phyloP scores from a whole-genome alignment of 2,329 filamentous ascomycete genomes.

The Cladosporium sp. region DNA sequence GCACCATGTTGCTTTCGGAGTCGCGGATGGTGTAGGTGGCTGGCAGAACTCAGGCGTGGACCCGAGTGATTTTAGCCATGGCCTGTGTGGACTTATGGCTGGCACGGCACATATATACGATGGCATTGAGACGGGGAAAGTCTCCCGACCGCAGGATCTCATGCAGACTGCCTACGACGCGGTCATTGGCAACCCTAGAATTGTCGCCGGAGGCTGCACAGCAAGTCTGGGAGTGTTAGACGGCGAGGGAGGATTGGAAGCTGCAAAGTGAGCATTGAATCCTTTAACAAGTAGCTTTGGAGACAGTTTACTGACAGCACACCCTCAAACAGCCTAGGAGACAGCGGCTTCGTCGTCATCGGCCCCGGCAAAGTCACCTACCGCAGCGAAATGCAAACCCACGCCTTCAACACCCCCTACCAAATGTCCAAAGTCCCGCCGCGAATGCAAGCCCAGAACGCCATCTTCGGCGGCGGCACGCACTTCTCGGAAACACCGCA shows the following conservation, averaged over 20 bases:
- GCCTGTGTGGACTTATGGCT: slow-evolving; percentile 91
- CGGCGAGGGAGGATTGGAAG: slow-evolving; percentile 72
- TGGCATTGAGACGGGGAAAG: slow-evolving; percentile 28
- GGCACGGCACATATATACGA: slow-evolving; percentile 45
- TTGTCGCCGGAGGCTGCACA: slow-evolving; percentile 85
- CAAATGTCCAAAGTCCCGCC: slow-evolving; percentile 87
- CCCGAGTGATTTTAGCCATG: slow-evolving; percentile 92
- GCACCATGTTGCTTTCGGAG: slow-evolving; percentile 75
- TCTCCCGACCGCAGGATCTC: slow-evolving; percentile 59
- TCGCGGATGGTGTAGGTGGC: slow-evolving; percentile 93
- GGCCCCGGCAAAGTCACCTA: slow-evolving; percentile 82
- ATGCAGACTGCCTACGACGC: slow-evolving; percentile 84
- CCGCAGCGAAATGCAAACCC: slow-evolving; percentile 83
- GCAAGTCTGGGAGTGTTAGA: slow-evolving; percentile 81
- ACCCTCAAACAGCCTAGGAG: slow-evolving; percentile 63
- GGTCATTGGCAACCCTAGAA: slow-evolving; percentile 70
- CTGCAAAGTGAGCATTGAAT: slow-evolving; percentile 67
- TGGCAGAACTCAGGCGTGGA: slow-evolving; percentile 93
- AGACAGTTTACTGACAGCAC: slow-evolving; percentile 11
- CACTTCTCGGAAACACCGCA: slow-evolving; percentile 75
- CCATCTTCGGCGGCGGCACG: slow-evolving; percentile 73
- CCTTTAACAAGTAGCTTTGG: not conserved
- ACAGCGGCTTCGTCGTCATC: slow-evolving; percentile 89
- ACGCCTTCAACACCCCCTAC: slow-evolving; percentile 96
- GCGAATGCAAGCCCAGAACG: slow-evolving; percentile 74